Base-by-base conservation (phyloP, 108 stramenopile genomes). In the Nitzschia inconspicua region DNA sequence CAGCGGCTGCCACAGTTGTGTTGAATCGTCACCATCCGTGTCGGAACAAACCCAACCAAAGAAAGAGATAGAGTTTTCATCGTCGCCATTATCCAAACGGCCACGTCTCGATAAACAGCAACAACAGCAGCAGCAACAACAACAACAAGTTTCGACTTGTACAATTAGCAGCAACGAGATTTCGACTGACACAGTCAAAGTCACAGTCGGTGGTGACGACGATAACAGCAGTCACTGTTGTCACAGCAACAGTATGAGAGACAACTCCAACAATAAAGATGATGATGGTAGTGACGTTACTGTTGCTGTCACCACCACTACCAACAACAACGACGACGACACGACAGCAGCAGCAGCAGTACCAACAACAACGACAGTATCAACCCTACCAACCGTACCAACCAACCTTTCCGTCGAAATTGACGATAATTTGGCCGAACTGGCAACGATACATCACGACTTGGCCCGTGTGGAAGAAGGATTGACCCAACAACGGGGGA, bases 401-500 rank as follows among this genome's bases (percentile, higher is more conserved):
- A n/a, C n/a, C n/a, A n/a, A n/a, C n/a, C n/a, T n/a, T n/a, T n/a
- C n/a, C n/a, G n/a, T n/a, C n/a, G n/a, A n/a, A n/a, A n/a, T n/a
- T n/a, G n/a, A n/a, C n/a, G n/a, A n/a, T n/a, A n/a, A n/a, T n/a
- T n/a, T n/a, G n/a, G n/a, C n/a, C n/a, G 11, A 26, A 26, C 7
- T 63, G 36, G 37, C 29, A 20, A 28, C 61, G 10, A 20, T 63
- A 22, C 26, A 49, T 19, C 46, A 51, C 23, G 61, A 50, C 28
- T 23, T 63, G 13, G 3, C 0, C 13, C 30, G 51, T 0, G 49
- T 63, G 22, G 61, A 63, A 25, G 35, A 49, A 20, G 14, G 30
- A 4, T 29, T 63, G n/a, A 37, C 24, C 13, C 24, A 63, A 49
- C 61, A 47, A 23, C 31, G 8, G 4, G 53, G 53, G 53, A 54